Evolutionary conservation across 345 rosid genomes (phyloP).

Genomic region (Salix exigua): DNA sequence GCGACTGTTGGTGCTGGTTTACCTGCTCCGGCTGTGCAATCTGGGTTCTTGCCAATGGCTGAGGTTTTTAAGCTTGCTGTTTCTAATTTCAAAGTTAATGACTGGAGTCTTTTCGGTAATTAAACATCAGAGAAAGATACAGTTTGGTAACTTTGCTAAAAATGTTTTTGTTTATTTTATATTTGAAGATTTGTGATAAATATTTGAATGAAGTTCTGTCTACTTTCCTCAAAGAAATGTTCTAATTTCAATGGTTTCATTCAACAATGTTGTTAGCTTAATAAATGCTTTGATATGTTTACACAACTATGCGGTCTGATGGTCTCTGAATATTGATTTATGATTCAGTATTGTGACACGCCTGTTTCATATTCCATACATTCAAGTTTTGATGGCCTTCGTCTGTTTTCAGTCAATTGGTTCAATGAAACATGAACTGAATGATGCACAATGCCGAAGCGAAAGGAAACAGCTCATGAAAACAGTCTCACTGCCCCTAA

Average conservation of each 20-base stretch:
- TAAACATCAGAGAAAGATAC: not conserved
- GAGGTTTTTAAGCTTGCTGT: slow-evolving; percentile 64
- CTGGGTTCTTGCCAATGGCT: slow-evolving; percentile 57
- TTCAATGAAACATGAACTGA: not conserved
- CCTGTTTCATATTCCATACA: not conserved
- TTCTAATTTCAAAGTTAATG: slow-evolving; percentile 62
- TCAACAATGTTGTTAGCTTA: not conserved
- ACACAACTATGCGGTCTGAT: too few relatives aligned
- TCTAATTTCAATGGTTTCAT: too few relatives aligned
- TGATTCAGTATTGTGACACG: not conserved
- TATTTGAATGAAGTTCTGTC: too few relatives aligned
- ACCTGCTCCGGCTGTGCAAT: slow-evolving; percentile 52
- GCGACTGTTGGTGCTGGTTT: slow-evolving; percentile 65
- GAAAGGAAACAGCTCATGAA: not conserved
- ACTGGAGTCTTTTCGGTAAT: slow-evolving; percentile 65
- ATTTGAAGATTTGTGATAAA: too few relatives aligned
- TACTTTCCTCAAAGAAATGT: too few relatives aligned
- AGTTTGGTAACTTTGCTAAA: not conserved
- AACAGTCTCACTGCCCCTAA: not conserved
- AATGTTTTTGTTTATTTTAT: too few relatives aligned
- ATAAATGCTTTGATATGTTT: not conserved
- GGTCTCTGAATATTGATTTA: not conserved
- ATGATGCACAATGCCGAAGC: not conserved
- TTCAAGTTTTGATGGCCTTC: not conserved
- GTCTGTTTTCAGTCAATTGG: not conserved